These are phyloP conservation scores for Aspergillus melleus DNA, from an alignment of 2,329 filamentous ascomycete species.

Conservation along the genomic window DNA sequence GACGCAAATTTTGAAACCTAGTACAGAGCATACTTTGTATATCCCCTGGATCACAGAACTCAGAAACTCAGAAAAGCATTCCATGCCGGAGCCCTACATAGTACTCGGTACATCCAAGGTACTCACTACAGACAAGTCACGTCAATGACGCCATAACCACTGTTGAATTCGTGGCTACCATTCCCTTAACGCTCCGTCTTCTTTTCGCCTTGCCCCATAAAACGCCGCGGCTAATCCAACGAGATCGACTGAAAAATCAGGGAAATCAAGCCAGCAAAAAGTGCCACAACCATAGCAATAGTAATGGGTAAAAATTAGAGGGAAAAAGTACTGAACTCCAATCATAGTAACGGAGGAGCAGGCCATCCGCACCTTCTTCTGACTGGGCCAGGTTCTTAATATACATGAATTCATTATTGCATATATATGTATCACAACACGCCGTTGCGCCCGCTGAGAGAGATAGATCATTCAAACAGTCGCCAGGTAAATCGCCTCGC, in stretches of 20 bases:
- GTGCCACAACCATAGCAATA: background rate
- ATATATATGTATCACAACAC: background rate
- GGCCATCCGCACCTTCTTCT: background rate
- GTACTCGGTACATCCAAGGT: too few relatives aligned
- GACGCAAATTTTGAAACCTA: too few relatives aligned
- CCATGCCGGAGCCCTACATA: too few relatives aligned
- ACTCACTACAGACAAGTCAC: too few relatives aligned
- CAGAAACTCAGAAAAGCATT: too few relatives aligned
- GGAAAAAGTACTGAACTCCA: background rate
- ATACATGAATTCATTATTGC: background rate
- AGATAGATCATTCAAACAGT: background rate
- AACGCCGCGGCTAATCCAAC: constrained; percentile 16
- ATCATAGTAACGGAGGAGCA: background rate
- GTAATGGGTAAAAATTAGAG: background rate
- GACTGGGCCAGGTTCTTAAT: background rate
- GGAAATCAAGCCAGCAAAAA: background rate
- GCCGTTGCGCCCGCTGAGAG: background rate
- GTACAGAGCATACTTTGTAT: too few relatives aligned
- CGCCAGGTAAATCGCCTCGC: constrained; percentile 2
- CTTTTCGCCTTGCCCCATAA: constrained; percentile 3
- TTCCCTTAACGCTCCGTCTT: background rate
- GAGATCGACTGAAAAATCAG: constrained; percentile 2
- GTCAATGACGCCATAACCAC: too few relatives aligned
- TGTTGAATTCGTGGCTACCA: background rate
- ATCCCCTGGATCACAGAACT: too few relatives aligned